phyloP scores from a whole-genome alignment of 768 basidiomycete genomes.

The Mycena metata region DNA sequence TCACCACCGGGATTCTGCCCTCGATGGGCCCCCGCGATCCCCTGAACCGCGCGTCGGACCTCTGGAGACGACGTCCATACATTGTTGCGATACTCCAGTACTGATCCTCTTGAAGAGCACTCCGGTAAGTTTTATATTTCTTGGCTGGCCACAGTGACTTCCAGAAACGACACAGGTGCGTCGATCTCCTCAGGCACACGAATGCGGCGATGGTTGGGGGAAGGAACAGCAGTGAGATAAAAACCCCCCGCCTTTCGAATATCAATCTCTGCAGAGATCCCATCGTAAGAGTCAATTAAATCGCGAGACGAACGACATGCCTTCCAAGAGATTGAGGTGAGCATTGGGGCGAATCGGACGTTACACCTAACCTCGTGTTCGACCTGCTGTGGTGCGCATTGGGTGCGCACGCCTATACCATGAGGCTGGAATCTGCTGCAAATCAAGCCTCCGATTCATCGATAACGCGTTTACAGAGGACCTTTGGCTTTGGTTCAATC shows the following conservation, averaged over 20 bases:
- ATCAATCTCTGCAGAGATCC: background rate
- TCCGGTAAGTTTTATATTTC: conserved; percentile 22
- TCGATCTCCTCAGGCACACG: conserved; percentile 20
- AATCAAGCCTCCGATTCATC: background rate
- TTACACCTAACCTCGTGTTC: conserved; percentile 7
- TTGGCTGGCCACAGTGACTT: background rate
- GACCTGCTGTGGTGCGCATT: conserved; percentile 4
- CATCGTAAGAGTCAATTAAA: background rate
- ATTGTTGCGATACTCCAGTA: conserved; percentile 34
- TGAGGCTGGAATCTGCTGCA: conserved; percentile 13
- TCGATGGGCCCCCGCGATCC: background rate
- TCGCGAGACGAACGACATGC: background rate
- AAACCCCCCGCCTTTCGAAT: background rate
- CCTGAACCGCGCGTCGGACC: conserved; percentile 33
- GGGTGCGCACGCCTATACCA: conserved; percentile 19
- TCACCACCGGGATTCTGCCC: conserved; percentile 42
- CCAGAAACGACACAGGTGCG: background rate
- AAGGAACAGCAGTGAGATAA: conserved; percentile 11
- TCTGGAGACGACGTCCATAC: conserved; percentile 23
- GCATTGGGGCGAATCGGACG: conserved; percentile 15
- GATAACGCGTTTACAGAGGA: background rate
- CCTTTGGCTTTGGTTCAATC: too few species aligned
- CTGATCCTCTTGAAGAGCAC: conserved; percentile 14
- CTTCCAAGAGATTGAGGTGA: conserved; percentile 25
- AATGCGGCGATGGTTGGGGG: conserved; percentile 20